Conservation (phyloP, 345 rosid genomes). For the Arabidopsis arenosa region DNA sequence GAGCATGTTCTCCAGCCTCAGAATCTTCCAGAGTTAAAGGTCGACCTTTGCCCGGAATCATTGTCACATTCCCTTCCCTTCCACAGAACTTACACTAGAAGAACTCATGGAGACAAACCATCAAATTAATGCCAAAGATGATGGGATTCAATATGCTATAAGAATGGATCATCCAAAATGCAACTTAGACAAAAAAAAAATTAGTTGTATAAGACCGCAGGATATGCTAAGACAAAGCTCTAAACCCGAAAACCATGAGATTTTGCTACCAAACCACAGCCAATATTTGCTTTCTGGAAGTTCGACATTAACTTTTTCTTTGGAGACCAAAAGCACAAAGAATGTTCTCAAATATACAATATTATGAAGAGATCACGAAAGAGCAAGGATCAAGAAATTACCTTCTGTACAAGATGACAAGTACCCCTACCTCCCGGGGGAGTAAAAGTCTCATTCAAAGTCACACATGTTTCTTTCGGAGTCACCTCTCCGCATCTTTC, state of each 20-base stretch:
- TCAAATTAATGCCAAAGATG: neutral
- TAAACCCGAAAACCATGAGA: neutral
- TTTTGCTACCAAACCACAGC: neutral
- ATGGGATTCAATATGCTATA: neutral
- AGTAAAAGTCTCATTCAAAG: constrained; percentile 65
- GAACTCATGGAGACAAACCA: constrained; percentile 19
- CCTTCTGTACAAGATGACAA: constrained; percentile 88
- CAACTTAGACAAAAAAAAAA: neutral
- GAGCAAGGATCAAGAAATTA: constrained; percentile 24
- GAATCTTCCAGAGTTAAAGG: constrained; percentile 64
- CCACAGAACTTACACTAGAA: constrained; percentile 83
- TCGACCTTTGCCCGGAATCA: constrained; percentile 72
- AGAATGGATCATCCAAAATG: neutral
- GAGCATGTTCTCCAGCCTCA: constrained; percentile 67
- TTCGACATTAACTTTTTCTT: neutral
- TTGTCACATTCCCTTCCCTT: constrained; percentile 81
- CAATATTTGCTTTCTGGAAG: neutral
- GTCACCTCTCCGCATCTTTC: constrained; percentile 81
- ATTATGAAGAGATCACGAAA: neutral
- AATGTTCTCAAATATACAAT: neutral
- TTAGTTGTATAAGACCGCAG: neutral
- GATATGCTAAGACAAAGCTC: neutral
- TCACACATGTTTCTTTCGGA: constrained; percentile 81
- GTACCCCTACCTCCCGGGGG: constrained; percentile 62
- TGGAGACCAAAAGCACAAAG: constrained; percentile 7